Percentiles rank a stretch among this genome's conserved stretches.
Conservation (phyloP, 805 yeast genomes). For the Hanseniaspora taiwanica region DNA sequence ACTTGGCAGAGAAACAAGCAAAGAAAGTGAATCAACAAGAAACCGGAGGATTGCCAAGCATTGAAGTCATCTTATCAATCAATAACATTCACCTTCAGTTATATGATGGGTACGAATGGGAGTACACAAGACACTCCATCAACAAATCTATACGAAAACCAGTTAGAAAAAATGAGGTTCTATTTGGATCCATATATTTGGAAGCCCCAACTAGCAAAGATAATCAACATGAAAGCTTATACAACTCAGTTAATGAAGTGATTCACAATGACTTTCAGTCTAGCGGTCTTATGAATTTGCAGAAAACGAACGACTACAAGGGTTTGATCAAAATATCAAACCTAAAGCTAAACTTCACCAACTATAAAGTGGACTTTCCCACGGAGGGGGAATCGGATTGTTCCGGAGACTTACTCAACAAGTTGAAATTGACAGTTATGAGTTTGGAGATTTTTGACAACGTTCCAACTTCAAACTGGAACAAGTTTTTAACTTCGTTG, state of each 20-base stretch:
- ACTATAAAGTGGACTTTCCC: constrained; percentile 37
- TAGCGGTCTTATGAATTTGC: constrained; percentile 32
- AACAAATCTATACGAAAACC: constrained; percentile 50
- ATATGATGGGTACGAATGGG: constrained; percentile 92
- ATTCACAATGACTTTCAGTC: constrained; percentile 26
- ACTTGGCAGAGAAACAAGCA: constrained; percentile 13
- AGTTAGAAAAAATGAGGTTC: constrained; percentile 30
- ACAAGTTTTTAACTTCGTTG: constrained; percentile 61
- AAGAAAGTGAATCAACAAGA: neutral
- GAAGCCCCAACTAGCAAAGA: constrained; percentile 34
- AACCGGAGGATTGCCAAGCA: too few species aligned
- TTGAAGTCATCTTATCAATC: constrained; percentile 18
- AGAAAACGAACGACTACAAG: constrained; percentile 52
- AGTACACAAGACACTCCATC: constrained; percentile 55
- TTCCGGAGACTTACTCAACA: constrained; percentile 34
- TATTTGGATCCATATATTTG: constrained; percentile 72
- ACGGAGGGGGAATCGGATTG: constrained; percentile 16
- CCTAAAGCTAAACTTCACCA: constrained; percentile 33
- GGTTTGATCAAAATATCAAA: constrained; percentile 41
- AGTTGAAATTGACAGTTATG: constrained; percentile 34
- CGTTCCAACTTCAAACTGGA: constrained; percentile 83
- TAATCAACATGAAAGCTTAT: constrained; percentile 23
- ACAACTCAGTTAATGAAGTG: constrained; percentile 41
- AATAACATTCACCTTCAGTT: constrained; percentile 34
- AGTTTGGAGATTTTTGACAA: constrained; percentile 59